Conservation (phyloP, 441 rosid genomes). For the Erysimum cheiri region DNA sequence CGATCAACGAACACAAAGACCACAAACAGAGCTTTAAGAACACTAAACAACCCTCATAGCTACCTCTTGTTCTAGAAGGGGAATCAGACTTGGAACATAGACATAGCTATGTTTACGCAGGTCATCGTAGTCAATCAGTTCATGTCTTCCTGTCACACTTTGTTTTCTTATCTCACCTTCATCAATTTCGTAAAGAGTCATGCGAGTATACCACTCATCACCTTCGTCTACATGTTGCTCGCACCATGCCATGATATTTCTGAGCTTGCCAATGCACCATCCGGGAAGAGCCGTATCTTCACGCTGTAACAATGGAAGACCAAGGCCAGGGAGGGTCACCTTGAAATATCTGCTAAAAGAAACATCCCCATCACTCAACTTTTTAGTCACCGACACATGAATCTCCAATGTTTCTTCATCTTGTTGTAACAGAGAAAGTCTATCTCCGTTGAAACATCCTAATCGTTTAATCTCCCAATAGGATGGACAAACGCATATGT, state of each 20-base stretch:
- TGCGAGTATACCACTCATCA: background rate
- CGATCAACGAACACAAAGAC: background rate
- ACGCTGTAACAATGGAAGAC: background rate
- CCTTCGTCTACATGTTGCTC: background rate
- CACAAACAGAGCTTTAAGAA: background rate
- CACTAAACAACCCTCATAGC: background rate
- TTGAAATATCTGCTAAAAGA: background rate
- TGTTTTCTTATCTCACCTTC: background rate
- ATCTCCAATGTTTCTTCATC: background rate
- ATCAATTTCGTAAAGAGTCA: background rate
- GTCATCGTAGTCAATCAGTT: background rate
- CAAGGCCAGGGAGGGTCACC: background rate
- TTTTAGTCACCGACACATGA: background rate
- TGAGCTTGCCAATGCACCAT: background rate
- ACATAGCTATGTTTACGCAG: background rate
- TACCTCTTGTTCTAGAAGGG: background rate
- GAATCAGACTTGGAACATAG: background rate
- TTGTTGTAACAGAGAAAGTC: background rate
- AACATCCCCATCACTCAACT: background rate
- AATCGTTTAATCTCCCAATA: background rate
- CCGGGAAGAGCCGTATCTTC: background rate
- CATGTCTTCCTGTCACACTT: background rate
- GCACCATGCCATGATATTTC: background rate
- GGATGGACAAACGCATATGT: background rate
- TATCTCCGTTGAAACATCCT: constrained; percentile 2